Evolutionary conservation across 2,329 filamentous ascomycete species (phyloP).

Genomic region (Pseudocercospora crystallina): DNA sequence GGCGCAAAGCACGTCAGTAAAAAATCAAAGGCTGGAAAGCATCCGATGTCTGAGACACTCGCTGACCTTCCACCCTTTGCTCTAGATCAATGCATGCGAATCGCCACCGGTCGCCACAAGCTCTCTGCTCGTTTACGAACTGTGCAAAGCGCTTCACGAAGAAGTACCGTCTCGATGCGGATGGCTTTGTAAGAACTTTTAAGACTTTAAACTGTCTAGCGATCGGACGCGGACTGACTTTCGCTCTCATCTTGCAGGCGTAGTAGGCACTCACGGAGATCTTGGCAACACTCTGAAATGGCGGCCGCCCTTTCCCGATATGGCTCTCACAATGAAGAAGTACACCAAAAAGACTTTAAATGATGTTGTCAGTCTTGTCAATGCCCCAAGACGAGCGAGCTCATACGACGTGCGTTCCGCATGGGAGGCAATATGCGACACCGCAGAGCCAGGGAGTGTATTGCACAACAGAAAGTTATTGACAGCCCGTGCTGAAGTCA

Average conservation of each 20-base stretch:
- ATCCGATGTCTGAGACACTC: no score
- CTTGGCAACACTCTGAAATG: constrained; percentile 65
- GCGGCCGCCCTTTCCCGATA: constrained; percentile 66
- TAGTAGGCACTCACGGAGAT: constrained; percentile 63
- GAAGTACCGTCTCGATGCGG: constrained; percentile 52
- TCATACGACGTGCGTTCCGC: constrained; percentile 60
- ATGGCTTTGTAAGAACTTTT: constrained; percentile 53
- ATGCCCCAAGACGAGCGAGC: constrained; percentile 64
- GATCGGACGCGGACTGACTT: no score
- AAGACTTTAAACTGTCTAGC: no score
- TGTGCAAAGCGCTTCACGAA: constrained; percentile 59
- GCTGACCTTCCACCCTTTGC: no score
- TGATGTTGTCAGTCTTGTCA: constrained; percentile 62
- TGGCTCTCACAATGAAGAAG: constrained; percentile 59
- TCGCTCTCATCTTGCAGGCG: constrained; percentile 17
- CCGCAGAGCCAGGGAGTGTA: constrained; percentile 53
- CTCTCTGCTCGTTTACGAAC: constrained; percentile 62
- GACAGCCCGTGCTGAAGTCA: constrained; percentile 59
- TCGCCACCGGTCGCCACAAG: constrained; percentile 66
- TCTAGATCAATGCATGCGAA: constrained; percentile 63
- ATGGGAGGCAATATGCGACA: constrained; percentile 58
- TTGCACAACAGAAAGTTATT: constrained; percentile 51
- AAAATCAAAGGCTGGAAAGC: no score
- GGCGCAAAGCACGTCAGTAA: constrained; percentile 55
- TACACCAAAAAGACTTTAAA: constrained; percentile 64